phyloP scores from a whole-genome alignment of 768 basidiomycete genomes.

The Pilatotrama ljubarskyi region DNA sequence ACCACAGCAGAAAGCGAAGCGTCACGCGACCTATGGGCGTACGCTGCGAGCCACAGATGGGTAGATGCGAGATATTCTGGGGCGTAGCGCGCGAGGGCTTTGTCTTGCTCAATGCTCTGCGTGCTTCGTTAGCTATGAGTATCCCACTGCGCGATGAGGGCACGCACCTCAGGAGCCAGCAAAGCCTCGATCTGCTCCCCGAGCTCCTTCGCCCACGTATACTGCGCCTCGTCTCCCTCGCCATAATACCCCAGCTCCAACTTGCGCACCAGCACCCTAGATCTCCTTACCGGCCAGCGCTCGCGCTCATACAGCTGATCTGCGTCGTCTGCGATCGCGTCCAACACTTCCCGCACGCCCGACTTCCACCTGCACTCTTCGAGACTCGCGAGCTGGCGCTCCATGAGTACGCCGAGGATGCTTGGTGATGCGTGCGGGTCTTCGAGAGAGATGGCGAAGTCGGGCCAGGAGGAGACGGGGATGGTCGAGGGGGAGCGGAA shows the following conservation, averaged over 20 bases:
- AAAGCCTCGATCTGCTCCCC: constrained; percentile 45
- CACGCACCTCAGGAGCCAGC: constrained; percentile 43
- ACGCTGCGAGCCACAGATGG: constrained; percentile 71
- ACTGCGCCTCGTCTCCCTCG: constrained; percentile 6
- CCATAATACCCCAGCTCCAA: constrained; percentile 53
- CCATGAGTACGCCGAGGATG: constrained; percentile 57
- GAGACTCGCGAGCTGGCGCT: constrained; percentile 59
- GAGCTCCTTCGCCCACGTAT: constrained; percentile 32
- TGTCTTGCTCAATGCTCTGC: constrained; percentile 35
- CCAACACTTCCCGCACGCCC: constrained; percentile 44
- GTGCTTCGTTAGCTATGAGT: not conserved
- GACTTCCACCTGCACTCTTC: constrained; percentile 59
- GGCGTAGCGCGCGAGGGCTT: constrained; percentile 28
- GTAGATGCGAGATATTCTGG: constrained; percentile 54
- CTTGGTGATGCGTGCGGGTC: not conserved
- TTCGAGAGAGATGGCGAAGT: not conserved
- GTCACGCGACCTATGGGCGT: constrained; percentile 58
- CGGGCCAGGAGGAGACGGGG: constrained; percentile 45
- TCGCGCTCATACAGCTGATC: constrained; percentile 48
- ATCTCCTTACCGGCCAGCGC: constrained; percentile 57
- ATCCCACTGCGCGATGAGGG: not conserved
- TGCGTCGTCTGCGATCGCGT: constrained; percentile 47
- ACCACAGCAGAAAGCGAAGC: constrained; percentile 46
- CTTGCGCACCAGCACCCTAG: constrained; percentile 53
- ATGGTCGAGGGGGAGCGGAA: constrained; percentile 42